Percentiles rank a stretch among this genome's conserved stretches.
phyloP scores from a whole-genome alignment of 331 rosid species.

The Erythrophleum ivorense region DNA sequence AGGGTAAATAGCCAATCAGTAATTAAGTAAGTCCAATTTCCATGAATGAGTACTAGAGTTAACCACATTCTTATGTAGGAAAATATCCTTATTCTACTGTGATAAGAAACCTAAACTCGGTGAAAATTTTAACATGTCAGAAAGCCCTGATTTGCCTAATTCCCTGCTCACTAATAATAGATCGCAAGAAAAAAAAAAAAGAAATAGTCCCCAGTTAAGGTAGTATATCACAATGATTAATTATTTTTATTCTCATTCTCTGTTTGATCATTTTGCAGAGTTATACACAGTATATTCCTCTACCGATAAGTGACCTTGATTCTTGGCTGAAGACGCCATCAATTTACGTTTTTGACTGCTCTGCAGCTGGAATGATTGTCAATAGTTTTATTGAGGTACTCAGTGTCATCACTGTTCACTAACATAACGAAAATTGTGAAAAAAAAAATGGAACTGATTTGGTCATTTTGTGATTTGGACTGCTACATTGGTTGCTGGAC shows the following conservation, averaged over 20 bases:
- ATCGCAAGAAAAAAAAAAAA: background rate
- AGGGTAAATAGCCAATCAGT: background rate
- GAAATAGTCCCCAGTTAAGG: background rate
- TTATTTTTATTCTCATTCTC: conserved; percentile 32
- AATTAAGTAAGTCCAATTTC: background rate
- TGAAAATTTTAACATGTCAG: background rate
- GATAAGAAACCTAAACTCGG: background rate
- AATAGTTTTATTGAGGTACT: conserved; percentile 85
- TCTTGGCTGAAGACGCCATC: conserved; percentile 99
- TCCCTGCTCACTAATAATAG: background rate
- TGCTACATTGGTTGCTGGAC: conserved; percentile 35
- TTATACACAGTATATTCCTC: conserved; percentile 95
- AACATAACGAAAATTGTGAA: conserved; percentile 9
- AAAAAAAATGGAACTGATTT: conserved; percentile 35
- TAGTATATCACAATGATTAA: conserved; percentile 11
- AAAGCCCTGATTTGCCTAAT: background rate
- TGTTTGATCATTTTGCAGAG: conserved; percentile 65
- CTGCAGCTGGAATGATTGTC: conserved; percentile 92
- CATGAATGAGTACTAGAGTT: conserved; percentile 4
- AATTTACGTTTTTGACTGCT: conserved; percentile 95
- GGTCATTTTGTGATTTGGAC: conserved; percentile 33
- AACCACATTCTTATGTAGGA: background rate
- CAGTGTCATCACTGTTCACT: conserved; percentile 28
- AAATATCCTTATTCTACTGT: conserved; percentile 7
- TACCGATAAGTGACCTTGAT: conserved; percentile 87